Base-by-base conservation (phyloP, 495 filamentous ascomycete species). In the Cercophora sp. region DNA sequence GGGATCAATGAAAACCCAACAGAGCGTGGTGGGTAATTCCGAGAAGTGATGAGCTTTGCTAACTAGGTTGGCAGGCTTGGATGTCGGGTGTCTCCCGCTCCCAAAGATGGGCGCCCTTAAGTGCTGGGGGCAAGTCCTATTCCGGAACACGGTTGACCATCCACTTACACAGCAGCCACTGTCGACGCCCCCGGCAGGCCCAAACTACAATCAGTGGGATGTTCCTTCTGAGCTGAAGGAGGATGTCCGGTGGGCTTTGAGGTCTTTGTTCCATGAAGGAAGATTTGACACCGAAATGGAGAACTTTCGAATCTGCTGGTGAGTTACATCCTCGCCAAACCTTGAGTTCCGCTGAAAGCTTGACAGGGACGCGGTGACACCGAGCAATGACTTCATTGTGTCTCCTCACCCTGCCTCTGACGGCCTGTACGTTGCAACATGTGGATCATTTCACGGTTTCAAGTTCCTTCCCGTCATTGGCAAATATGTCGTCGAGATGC, bases 381-480 rank as follows among this genome's bases (percentile, higher is more conserved):
- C 76, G 0, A 71, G 67, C 50, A 66, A 72, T 10, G 75, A 80
- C 56, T 78, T 77, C 55, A 77, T 79, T 35, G 77, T 82, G 34
- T 74, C 70, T 26, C 65, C 72, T n/a, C 79, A 81, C 60, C 69
- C 78, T 0, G 66, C 61, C 13, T 70, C 66, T 22, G 55, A 68
- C 5, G 68, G 69, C 19, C 55, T 76, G n/a, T 71, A 64, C 45
- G 44, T 76, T 35, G 72, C 72, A 0, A 68, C 64, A 5, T 64
- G 58, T 31, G 72, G 72, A 4, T 70, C 68, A 5, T 74, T 73
- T 49, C 72, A 75, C 47, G 65, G 68, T 2, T 83, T 66, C 61
- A 83, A 83, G 62, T 82, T 83, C 61, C 68, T 82, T 22, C 79
- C 79, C 0, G 71, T 77, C 8, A 57, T 83, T 15, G 79, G 79